These are phyloP conservation scores for Russula emetica DNA, from an alignment of 768 basidiomycete genomes.

Conservation along the genomic window DNA sequence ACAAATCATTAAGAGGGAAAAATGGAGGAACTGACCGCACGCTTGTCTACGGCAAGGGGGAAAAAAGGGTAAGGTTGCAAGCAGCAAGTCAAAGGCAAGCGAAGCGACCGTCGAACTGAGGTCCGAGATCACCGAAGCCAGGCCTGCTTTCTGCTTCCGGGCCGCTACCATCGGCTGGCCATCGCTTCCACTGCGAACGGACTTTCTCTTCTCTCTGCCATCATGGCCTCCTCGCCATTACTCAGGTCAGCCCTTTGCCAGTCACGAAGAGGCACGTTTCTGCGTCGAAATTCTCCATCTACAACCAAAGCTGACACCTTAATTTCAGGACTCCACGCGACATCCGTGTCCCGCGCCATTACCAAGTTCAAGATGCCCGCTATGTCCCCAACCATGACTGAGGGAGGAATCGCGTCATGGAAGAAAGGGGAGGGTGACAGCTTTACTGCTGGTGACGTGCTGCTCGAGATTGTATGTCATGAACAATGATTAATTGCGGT, in stretches of 20 bases:
- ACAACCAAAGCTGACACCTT: background rate
- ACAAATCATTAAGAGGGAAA: background rate
- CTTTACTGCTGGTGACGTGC: constrained; percentile 76
- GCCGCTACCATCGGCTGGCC: background rate
- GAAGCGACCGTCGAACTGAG: background rate
- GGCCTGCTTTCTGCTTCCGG: background rate
- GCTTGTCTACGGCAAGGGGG: too few species aligned
- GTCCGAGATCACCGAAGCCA: background rate
- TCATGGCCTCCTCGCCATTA: constrained; percentile 15
- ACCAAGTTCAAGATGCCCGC: constrained; percentile 88
- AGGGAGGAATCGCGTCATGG: constrained; percentile 89
- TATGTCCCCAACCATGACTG: constrained; percentile 97
- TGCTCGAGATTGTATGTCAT: constrained; percentile 78
- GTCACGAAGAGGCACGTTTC: constrained; percentile 12
- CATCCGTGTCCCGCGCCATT: constrained; percentile 51
- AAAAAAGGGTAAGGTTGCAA: background rate
- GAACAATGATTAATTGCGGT: background rate
- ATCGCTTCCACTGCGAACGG: background rate
- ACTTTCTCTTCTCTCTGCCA: background rate
- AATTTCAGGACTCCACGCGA: constrained; percentile 50
- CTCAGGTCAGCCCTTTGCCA: constrained; percentile 11
- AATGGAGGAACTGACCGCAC: background rate
- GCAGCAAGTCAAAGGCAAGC: background rate
- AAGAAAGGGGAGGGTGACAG: constrained; percentile 82
- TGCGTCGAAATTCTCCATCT: background rate